phyloP scores from a whole-genome alignment of 768 basidiomycete species.

The Antrodiella citrinella region DNA sequence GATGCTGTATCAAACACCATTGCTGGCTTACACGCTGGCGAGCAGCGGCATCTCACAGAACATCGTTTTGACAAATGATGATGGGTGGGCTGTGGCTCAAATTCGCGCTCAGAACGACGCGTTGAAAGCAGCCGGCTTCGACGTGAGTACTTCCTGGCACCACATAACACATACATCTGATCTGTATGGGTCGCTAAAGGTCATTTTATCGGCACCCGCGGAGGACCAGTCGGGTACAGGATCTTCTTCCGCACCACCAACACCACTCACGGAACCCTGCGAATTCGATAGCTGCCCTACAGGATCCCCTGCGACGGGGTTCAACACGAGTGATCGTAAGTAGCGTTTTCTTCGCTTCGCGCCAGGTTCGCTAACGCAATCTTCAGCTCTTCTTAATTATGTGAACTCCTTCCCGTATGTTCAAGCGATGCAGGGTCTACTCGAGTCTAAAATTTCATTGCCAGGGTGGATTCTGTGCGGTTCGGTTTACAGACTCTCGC shows the following conservation, averaged over 20 bases:
- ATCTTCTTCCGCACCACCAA: slow-evolving; percentile 20
- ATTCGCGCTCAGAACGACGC: slow-evolving; percentile 23
- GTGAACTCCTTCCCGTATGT: slow-evolving; percentile 28
- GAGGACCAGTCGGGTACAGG: slow-evolving; percentile 27
- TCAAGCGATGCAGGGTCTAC: no score
- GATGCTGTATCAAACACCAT: no score
- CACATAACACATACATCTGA: not conserved
- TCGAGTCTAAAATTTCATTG: not conserved
- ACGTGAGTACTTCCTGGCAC: no score
- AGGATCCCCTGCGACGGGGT: slow-evolving; percentile 24
- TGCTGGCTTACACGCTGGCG: no score
- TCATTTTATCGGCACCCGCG: slow-evolving; percentile 25
- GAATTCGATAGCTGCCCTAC: slow-evolving; percentile 26
- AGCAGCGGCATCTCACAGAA: no score
- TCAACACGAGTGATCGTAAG: slow-evolving; percentile 20
- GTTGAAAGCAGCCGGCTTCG: slow-evolving; percentile 17
- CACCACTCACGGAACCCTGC: slow-evolving; percentile 20
- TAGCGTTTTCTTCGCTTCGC: no score
- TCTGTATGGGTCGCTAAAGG: slow-evolving; percentile 9
- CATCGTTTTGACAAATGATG: slow-evolving; percentile 23
- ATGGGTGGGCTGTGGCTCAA: slow-evolving; percentile 26
- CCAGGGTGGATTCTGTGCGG: slow-evolving; percentile 22
- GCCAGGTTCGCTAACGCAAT: no score
- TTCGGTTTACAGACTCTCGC: slow-evolving; percentile 39
- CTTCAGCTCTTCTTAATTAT: slow-evolving; percentile 26